Conservation (phyloP, 768 basidiomycete species). For the Termitomyces sp. region DNA sequence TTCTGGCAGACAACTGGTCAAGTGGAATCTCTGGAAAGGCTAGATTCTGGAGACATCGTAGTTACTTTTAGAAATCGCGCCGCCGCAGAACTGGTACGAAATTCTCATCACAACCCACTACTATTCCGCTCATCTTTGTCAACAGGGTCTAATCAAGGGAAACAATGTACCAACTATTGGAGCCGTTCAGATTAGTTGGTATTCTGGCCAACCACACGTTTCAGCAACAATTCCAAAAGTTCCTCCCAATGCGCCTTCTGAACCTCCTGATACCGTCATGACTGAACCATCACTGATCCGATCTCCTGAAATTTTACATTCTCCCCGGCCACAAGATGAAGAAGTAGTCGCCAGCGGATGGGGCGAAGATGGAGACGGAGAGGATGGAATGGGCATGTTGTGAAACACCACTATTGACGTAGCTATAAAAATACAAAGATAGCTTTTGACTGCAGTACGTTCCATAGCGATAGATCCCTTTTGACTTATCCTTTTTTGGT, state of each 20-base stretch:
- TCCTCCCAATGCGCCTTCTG: conserved; percentile 15
- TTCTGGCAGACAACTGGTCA: conserved; percentile 60
- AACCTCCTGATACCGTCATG: conserved; percentile 11
- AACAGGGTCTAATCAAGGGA: conserved; percentile 72
- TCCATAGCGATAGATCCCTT: no score
- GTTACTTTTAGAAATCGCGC: conserved; percentile 70
- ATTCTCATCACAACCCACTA: not conserved
- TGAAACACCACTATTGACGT: conserved; percentile 17
- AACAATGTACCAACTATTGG: conserved; percentile 63
- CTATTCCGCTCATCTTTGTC: conserved; percentile 12
- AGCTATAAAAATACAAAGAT: not conserved
- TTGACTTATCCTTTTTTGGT: no score
- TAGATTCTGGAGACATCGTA: conserved; percentile 55
- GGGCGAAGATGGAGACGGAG: conserved; percentile 68
- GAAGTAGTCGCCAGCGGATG: conserved; percentile 66
- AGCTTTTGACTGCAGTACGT: not conserved
- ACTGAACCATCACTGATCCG: conserved; percentile 17
- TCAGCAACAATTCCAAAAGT: conserved; percentile 19
- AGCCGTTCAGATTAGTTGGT: conserved; percentile 66
- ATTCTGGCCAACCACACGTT: conserved; percentile 32
- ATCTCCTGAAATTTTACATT: conserved; percentile 25
- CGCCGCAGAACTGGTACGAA: conserved; percentile 70
- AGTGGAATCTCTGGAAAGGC: conserved; percentile 58
- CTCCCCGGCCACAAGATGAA: conserved; percentile 48
- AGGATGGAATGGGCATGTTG: conserved; percentile 75